These are phyloP conservation scores for Pseudogymnoascus destructans DNA, from an alignment of 2,329 filamentous ascomycete species.

Conservation along the genomic window DNA sequence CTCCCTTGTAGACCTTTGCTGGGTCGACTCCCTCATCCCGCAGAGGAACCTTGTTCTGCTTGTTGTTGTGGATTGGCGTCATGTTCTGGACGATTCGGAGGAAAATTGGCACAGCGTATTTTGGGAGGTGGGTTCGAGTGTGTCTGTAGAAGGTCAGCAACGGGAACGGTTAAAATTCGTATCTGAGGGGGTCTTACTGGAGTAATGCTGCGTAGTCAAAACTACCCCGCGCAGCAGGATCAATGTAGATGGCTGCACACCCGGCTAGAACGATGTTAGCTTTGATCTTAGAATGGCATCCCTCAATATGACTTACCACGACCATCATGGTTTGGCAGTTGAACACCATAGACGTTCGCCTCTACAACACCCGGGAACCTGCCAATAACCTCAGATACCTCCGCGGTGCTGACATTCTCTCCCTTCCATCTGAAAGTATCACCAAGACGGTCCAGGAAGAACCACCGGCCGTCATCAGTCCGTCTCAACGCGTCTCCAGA, in stretches of 20 bases:
- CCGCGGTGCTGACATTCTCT: slow-evolving; percentile 53
- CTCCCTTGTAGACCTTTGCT: slow-evolving; percentile 29
- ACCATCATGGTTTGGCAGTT: slow-evolving; percentile 52
- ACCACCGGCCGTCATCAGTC: slow-evolving; percentile 51
- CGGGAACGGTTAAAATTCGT: not conserved
- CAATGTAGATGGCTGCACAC: slow-evolving; percentile 49
- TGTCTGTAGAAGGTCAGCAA: slow-evolving; percentile 28
- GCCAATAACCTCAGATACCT: slow-evolving; percentile 52
- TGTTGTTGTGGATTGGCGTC: slow-evolving; percentile 60
- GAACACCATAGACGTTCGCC: slow-evolving; percentile 58
- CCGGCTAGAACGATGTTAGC: slow-evolving; percentile 34
- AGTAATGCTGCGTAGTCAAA: slow-evolving; percentile 51
- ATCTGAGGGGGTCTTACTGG: slow-evolving; percentile 26
- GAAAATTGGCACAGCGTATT: slow-evolving; percentile 66
- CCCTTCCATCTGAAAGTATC: slow-evolving; percentile 68
- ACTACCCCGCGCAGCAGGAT: slow-evolving; percentile 31
- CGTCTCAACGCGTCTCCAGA: slow-evolving; percentile 53
- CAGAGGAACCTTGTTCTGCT: slow-evolving; percentile 64
- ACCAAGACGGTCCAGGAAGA: slow-evolving; percentile 56
- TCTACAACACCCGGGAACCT: slow-evolving; percentile 45
- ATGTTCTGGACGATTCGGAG: slow-evolving; percentile 45
- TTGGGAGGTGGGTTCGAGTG: slow-evolving; percentile 46
- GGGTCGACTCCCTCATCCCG: slow-evolving; percentile 54
- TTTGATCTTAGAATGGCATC: not conserved
- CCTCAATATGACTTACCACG: slow-evolving; percentile 24